Base-by-base conservation (phyloP, 305 asterid species). In the Fraxinus greggii region DNA sequence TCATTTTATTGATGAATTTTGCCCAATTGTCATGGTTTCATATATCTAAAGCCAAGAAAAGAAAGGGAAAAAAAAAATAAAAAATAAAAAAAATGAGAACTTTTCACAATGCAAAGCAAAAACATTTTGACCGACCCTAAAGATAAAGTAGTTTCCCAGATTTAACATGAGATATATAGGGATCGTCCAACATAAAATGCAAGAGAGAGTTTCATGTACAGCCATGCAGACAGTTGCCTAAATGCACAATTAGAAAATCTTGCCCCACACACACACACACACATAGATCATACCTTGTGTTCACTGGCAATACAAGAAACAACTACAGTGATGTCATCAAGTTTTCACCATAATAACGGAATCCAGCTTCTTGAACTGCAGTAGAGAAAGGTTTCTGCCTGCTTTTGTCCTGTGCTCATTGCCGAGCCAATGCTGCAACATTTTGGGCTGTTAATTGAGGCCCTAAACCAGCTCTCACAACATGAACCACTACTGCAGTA, bases 301-400 rank as follows among this genome's bases (percentile, higher is more conserved):
- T 91, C 91, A 32, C 90, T 89, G 77, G 93, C 84, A 73, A 95
- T 92, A 78, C 89, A 95, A 54, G 98, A 93, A 56, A 93, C 97
- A 23, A 95, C 96, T 1, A 93, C 98, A 28, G 98, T 95, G 82
- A 92, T 92, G 90, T 95, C 99, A 84, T 36, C 42, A 36, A 36
- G 42, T 7, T 36, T 36, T 36, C 42, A 36, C 42, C 42, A 36
- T 36, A 90, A 83, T 94, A 95, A 76, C 97, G 98, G 82, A 91
- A 89, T 21, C 99, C 99, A 23, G 98, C 98, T 77, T 95, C 97
- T 87, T 94, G 99, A n/a, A 98, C 99, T 67, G 99, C 99, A 56
- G 98, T 42, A 76, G 99, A 93, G 90, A 95, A 95, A 80, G 99
- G 99, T 32, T 97, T 93, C 90, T 94, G 99, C 79, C 97, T 82